Evolutionary conservation across 2,329 filamentous ascomycete genomes (phyloP), one percentile per base, ranked within the genome.

Genomic region (Cladophialophora immunda): DNA sequence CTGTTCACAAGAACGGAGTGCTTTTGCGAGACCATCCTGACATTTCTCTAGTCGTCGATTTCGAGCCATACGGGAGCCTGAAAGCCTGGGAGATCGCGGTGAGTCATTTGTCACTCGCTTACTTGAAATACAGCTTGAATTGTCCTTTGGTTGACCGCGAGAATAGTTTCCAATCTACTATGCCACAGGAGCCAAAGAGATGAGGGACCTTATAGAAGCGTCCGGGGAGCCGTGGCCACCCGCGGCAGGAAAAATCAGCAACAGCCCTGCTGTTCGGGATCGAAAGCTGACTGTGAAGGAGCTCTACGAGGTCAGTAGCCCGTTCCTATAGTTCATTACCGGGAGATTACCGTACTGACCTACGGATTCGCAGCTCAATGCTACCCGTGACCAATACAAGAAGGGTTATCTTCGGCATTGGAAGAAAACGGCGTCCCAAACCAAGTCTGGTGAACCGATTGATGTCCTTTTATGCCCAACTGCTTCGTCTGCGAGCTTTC

Each of bases 51-150:
- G 66, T 89, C 0, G 72, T 87, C 1, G 83, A 86, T 27, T 85
- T 81, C 69, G 73, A 79, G 53, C 80, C 84, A 2, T 81, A 82
- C 70, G 76, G 81, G 7, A 84, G 85, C 70, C 78, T 80, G 30
- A 77, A 81, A 64, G 83, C 81, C 1, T 85, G 82, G 79, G 79
- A 81, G 19, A 76, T 78, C 54, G 71, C 58, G 9, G 30, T 32
- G 4, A 32, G 30, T 32, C 30, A 9, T 32, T 32, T 32, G 30
- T 32, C 30, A 9, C 4, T 4, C 30, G 4, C 30, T 4, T 4
- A 32, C 9, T 32, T 32, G 30, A 32, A 32, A 4, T 32, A 32
- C 30, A n/a, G n/a, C n/a, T n/a, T n/a, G n/a, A n/a, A n/a, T n/a
- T n/a, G n/a, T n/a, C n/a, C n/a, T n/a, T n/a, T n/a, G n/a, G n/a